Evolutionary conservation across 83 land plant species (phyloP), one percentile per base, ranked within the genome.

Genomic region (Picea abies): DNA sequence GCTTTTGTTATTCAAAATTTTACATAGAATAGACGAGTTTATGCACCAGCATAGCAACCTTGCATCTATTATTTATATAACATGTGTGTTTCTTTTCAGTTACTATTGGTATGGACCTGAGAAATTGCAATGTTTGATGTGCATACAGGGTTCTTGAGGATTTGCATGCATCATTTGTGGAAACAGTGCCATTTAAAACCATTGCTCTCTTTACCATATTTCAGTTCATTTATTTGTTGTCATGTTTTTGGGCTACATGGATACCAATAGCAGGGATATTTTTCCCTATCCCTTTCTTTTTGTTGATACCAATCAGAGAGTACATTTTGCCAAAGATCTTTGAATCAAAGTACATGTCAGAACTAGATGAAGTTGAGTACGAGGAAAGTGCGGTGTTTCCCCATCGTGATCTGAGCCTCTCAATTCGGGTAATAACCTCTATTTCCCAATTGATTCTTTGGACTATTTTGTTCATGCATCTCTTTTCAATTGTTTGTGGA

Each of bases 351-450:
- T 76, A 89, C 52, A 62, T 89, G 82, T 78, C 47, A 44, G 84
- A 89, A 77, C 86, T 89, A 5, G 91, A 89, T 81, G 90, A 87
- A n/a, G 90, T 90, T 17, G 87, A 87, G 72, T 89, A 87, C 23
- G 91, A 87, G 83, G 86, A 89, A 23, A 81, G 67, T 79, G 64
- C 32, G 41, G 84, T 83, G 16, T 16, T 63, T 4, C n/a, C 44
- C 26, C 49, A 0, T 60, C 10, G 26, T 16, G 44, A 80, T 8
- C 23, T 11, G n/a, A 65, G 56, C 20, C 76, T 65, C 9, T 35
- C 49, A 16, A 65, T 81, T 32, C 35, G 35, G 4, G 82, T 69
- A 78, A 12, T 16, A 44, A 22, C 58, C 26, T 73, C 7, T 49
- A 49, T 49, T 0, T 49, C 11, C 11, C 1, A 10, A 49, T 49